Conservation (phyloP, 192 early-diverging fungal genomes). For the Geranomyces michiganensis region DNA sequence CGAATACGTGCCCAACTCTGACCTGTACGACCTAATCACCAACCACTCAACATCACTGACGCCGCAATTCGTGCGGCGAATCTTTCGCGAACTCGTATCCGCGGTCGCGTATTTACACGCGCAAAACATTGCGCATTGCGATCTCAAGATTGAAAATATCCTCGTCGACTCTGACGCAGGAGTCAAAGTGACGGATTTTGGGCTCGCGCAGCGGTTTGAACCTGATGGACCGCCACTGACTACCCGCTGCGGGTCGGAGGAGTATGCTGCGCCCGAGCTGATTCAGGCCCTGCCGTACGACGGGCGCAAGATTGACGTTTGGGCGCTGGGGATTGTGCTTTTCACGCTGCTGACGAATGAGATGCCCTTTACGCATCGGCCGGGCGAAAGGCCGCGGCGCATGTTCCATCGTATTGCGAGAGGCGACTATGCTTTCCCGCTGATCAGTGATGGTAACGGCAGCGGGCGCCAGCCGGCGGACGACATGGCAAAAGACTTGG, state of each 20-base stretch:
- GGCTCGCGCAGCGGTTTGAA: conserved; percentile 35
- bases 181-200: conserved; percentile 70
- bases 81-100: conserved; percentile 54
- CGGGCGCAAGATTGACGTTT: conserved; percentile 56
- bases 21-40: conserved; percentile 73
- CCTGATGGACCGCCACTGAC: conserved; percentile 15
- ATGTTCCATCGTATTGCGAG: conserved; percentile 67
- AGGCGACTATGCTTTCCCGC: conserved; percentile 67
- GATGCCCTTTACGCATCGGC: conserved; percentile 40
- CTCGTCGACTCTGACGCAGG: conserved; percentile 27
- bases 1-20: conserved; percentile 73
- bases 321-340: conserved; percentile 50
- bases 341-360: conserved; percentile 47
- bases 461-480: neutral
- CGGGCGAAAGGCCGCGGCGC: conserved; percentile 45
- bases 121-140: conserved; percentile 48
- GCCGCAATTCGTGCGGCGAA: conserved; percentile 47
- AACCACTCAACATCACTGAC: conserved; percentile 44
- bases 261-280: conserved; percentile 78
- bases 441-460: neutral
- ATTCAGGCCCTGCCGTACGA: conserved; percentile 67
- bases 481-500: conserved; percentile 26
- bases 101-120: conserved; percentile 66
- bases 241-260: conserved; percentile 72
- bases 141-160: conserved; percentile 47